Percentiles rank a stretch among this genome's conserved stretches.
phyloP scores from a whole-genome alignment of 352 stramenopile species.

The Phytopythium helicoides region DNA sequence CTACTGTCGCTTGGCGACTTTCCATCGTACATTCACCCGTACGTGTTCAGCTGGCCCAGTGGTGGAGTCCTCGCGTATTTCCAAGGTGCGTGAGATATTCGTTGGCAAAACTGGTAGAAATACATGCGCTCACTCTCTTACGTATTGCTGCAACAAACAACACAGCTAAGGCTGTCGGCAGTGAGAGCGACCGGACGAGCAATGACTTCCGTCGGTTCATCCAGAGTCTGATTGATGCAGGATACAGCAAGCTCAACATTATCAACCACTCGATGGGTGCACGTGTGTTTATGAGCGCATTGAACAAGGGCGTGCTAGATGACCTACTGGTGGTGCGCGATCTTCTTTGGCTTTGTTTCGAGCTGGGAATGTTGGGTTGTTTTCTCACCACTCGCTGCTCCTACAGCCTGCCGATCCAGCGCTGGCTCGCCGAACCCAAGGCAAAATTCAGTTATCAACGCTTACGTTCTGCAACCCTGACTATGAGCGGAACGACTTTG shows the following conservation, averaged over 20 bases:
- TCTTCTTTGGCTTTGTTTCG: neutral
- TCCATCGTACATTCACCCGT: slow-evolving; percentile 61
- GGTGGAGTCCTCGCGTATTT: slow-evolving; percentile 59
- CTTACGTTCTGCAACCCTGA: slow-evolving; percentile 82
- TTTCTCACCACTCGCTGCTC: no score
- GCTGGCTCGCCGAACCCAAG: neutral
- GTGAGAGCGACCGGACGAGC: slow-evolving; percentile 41
- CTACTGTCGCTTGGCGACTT: slow-evolving; percentile 66
- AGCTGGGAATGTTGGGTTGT: neutral
- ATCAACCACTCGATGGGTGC: slow-evolving; percentile 68
- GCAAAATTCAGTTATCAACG: slow-evolving; percentile 36
- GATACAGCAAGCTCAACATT: slow-evolving; percentile 63
- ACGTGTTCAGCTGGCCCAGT: slow-evolving; percentile 74
- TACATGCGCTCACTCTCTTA: slow-evolving; percentile 1
- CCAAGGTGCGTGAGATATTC: slow-evolving; percentile 21
- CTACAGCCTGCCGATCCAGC: neutral
- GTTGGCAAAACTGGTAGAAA: no score
- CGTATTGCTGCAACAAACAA: neutral
- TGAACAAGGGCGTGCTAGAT: slow-evolving; percentile 44
- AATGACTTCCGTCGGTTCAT: slow-evolving; percentile 44
- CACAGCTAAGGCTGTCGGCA: slow-evolving; percentile 34
- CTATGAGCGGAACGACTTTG: slow-evolving; percentile 68
- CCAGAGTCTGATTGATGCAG: slow-evolving; percentile 57
- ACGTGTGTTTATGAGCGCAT: slow-evolving; percentile 49
- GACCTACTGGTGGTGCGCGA: slow-evolving; percentile 38